A percentile compares a stretch with the other conserved stretches of the same genome.
Evolutionary conservation across 2,329 filamentous ascomycete species (phyloP).

Genomic region (Torrubiella hemipterigena): DNA sequence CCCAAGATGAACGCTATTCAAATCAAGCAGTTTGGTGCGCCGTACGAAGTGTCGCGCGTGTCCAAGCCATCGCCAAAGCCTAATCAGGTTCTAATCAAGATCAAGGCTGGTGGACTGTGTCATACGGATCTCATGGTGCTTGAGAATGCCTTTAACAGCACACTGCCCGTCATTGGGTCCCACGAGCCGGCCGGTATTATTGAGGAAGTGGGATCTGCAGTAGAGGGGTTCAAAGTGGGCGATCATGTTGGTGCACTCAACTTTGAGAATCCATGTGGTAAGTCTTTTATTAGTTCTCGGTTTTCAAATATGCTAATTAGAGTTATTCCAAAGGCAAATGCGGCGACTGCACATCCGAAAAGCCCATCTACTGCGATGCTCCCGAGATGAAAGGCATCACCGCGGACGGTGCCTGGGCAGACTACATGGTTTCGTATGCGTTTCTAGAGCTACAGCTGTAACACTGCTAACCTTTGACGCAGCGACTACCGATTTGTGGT

Average conservation of each 20-base stretch:
- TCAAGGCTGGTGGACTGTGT: conserved; percentile 8
- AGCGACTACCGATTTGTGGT: conserved; percentile 7
- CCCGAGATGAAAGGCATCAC: conserved; percentile 6
- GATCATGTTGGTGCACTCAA: conserved; percentile 7
- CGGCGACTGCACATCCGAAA: conserved; percentile 5
- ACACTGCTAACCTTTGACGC: not conserved
- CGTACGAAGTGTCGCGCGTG: conserved; percentile 5
- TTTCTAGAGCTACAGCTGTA: not conserved
- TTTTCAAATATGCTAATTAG: too few relatives aligned
- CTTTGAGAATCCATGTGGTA: conserved; percentile 7
- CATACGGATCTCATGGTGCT: conserved; percentile 8
- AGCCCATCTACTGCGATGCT: conserved; percentile 7
- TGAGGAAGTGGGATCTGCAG: conserved; percentile 1
- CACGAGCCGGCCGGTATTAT: conserved; percentile 6
- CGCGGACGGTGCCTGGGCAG: conserved; percentile 6
- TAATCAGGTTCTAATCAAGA: conserved; percentile 7
- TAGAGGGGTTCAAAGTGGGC: conserved; percentile 1
- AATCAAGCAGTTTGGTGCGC: conserved; percentile 5
- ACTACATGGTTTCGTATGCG: conserved; percentile 8
- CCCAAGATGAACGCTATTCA: conserved; percentile 5
- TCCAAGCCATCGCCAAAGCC: conserved; percentile 5
- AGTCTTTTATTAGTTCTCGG: too few relatives aligned
- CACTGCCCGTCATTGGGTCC: conserved; percentile 5
- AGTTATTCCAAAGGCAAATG: conserved; percentile 3
- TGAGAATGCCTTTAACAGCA: conserved; percentile 5